Evolutionary conservation across 2,329 filamentous ascomycete genomes (phyloP).

Genomic region (Dendryphion nanum): DNA sequence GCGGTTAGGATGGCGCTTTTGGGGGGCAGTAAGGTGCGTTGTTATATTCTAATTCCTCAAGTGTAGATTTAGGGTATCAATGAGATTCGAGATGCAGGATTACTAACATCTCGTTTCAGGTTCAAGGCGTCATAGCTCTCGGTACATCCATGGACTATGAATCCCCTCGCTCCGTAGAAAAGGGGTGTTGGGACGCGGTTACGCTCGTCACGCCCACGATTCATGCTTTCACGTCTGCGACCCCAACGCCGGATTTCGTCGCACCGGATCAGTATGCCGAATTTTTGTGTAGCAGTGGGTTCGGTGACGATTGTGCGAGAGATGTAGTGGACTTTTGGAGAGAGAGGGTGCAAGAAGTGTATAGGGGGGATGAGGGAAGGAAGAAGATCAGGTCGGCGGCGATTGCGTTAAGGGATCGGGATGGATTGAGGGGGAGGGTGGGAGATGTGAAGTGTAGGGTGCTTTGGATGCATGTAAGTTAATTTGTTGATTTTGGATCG

Average conservation of each 20-base stretch:
- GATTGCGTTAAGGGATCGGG: slow-evolving; percentile 49
- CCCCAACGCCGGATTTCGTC: background rate
- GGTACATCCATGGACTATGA: slow-evolving; percentile 55
- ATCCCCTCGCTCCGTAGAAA: slow-evolving; percentile 40
- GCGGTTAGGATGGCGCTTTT: slow-evolving; percentile 53
- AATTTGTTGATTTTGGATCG: background rate
- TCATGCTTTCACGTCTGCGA: background rate
- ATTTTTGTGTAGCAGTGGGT: background rate
- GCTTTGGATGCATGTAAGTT: background rate
- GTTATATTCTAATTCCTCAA: background rate
- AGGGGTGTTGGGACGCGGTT: slow-evolving; percentile 51
- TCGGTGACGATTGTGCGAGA: background rate
- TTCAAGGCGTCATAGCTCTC: slow-evolving; percentile 51
- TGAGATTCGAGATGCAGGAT: background rate
- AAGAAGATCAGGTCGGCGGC: slow-evolving; percentile 49
- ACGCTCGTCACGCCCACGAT: background rate
- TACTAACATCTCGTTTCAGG: slow-evolving; percentile 31
- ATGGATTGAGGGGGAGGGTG: slow-evolving; percentile 47
- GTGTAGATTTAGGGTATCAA: background rate
- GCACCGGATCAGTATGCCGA: background rate
- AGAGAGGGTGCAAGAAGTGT: slow-evolving; percentile 45
- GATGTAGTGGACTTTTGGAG: slow-evolving; percentile 2
- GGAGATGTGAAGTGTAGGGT: slow-evolving; percentile 38
- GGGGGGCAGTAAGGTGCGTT: slow-evolving; percentile 43
- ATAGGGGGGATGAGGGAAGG: slow-evolving; percentile 51